Base-by-base conservation (phyloP, 164 flowering plant genomes). In the Vitis rotundifolia region DNA sequence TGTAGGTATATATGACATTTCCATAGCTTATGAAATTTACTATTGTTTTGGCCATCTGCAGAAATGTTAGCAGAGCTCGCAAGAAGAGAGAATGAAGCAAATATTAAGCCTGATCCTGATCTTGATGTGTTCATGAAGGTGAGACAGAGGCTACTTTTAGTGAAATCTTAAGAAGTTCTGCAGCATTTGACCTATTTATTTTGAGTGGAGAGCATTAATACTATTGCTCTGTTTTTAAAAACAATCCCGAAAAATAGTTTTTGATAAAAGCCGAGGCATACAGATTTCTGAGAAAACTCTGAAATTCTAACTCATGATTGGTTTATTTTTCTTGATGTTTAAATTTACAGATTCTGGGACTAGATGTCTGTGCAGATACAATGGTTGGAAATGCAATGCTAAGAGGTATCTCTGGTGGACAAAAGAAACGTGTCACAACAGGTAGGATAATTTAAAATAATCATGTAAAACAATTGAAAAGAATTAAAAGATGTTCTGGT, bases 51-150 rank as follows among this genome's bases (percentile, higher is more conserved):
- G 49, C 9, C 47, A 52, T 50, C 55, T 68, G 61, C 79, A 84
- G 88, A 86, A 14, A 81, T 82, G 85, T 63, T 86, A 44, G 65
- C 80, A 2, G 89, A 86, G 69, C 55, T 86, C 58, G 67, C 82
- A 29, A 83, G 88, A 66, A 80, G 87, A 69, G 91, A 85, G 72
- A 83, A 82, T 65, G 83, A 65, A 18, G 82, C 85, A 28, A 81
- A 78, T 61, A 84, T 87, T 31, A 84, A 79, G 64, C 89, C 91
- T 14, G 86, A 87, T 78, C 89, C 86, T 51, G 87, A 87, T 72
- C 26, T 87, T 52, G 91, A 85, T 68, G 63, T 82, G 59, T 85
- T 66, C 80, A 86, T 86, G 89, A 82, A 84, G 85, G 86, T 82
- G 47, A 73, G 70, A 11, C 67, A 14, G 49, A 48, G 26, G 19